phyloP scores from a whole-genome alignment of 306 rosid species.

The Corylus heterophylla region DNA sequence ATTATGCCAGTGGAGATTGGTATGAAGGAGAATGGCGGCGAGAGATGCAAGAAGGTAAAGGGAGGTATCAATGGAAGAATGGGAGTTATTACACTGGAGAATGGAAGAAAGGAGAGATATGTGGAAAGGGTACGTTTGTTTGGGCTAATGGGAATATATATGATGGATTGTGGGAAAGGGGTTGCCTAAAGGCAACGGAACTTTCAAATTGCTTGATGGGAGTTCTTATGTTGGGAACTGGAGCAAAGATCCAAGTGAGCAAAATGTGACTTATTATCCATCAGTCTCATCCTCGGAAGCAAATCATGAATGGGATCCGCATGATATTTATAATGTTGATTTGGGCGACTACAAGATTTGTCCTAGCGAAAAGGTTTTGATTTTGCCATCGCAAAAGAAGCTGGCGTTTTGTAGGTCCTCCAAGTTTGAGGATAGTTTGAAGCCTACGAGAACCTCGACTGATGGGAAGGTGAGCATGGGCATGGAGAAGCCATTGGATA shows the following conservation, averaged over 20 bases:
- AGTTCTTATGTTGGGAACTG: slow-evolving; percentile 70
- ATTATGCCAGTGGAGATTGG: slow-evolving; percentile 62
- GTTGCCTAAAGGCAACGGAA: slow-evolving; percentile 71
- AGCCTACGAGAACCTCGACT: slow-evolving; percentile 62
- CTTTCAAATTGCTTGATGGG: slow-evolving; percentile 69
- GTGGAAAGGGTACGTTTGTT: slow-evolving; percentile 67
- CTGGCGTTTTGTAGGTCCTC: slow-evolving; percentile 79
- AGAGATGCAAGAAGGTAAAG: slow-evolving; percentile 70
- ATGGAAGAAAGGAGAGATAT: slow-evolving; percentile 75
- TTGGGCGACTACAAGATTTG: slow-evolving; percentile 48
- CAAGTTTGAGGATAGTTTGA: slow-evolving; percentile 42
- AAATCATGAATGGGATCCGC: slow-evolving; percentile 72
- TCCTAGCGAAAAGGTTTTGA: slow-evolving; percentile 63
- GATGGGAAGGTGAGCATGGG: slow-evolving; percentile 72
- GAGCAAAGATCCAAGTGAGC: slow-evolving; percentile 61
- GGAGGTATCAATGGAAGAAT: slow-evolving; percentile 75
- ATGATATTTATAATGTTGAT: slow-evolving; percentile 50
- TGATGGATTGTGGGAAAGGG: slow-evolving; percentile 84
- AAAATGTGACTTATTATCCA: slow-evolving; percentile 59
- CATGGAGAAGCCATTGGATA: slow-evolving; percentile 58
- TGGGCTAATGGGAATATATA: slow-evolving; percentile 70
- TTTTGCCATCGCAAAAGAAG: slow-evolving; percentile 82
- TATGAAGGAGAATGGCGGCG: slow-evolving; percentile 83
- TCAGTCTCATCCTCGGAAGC: slow-evolving; percentile 39
- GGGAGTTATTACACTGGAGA: slow-evolving; percentile 72